Base-by-base conservation (phyloP, 176 grass and related monocot genomes). In the Eleusine indica region DNA sequence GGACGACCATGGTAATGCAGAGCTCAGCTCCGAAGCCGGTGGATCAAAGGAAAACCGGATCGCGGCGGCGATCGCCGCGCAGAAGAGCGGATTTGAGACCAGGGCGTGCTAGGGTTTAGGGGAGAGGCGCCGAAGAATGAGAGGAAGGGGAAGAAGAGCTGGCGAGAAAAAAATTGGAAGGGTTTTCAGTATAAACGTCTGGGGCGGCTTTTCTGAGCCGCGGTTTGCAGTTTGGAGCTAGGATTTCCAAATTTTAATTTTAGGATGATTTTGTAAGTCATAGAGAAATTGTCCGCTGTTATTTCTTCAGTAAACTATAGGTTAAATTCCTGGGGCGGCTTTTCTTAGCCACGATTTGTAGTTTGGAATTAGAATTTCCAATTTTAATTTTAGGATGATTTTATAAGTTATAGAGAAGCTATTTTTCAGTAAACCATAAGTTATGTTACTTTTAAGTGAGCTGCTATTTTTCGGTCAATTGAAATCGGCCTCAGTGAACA, bases 1-100 rank as follows among this genome's bases (percentile, higher is more conserved):
- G 83, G 6, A 80, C 87, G 51, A 88, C 86, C 88, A 93, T 93
- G 80, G 65, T 86, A 56, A 87, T 80, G 46, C 60, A 78, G 47
- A 3, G 47, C 32, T 32, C 19, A 7, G 19, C 61, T 65, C n/a
- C 47, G 63, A 46, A 66, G 79, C 22, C 60, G 17, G 19, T 32
- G 49, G 6, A 9, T 15, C 39, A 46, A 37, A 15, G 46, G 78
- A 51, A 73, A 32, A 53, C 76, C 75, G 74, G 57, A 80, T 68
- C 21, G 77, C 66, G 65, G 67, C 66, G 48, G 39, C 80, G 76
- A 87, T 83, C 75, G 64, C 75, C 38, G 44, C 35, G 52, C 17
- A 2, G 48, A 3, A 17, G 42, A 32, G 19, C 44, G 83, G 80
- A 80, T 66, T 74, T 43, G 16, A 32, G 21, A 19, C 8, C 2